Evolutionary conservation across 805 yeast genomes (phyloP), one percentile per base, ranked within the genome.

Genomic region (Trichomonascus vanleenenianus): DNA sequence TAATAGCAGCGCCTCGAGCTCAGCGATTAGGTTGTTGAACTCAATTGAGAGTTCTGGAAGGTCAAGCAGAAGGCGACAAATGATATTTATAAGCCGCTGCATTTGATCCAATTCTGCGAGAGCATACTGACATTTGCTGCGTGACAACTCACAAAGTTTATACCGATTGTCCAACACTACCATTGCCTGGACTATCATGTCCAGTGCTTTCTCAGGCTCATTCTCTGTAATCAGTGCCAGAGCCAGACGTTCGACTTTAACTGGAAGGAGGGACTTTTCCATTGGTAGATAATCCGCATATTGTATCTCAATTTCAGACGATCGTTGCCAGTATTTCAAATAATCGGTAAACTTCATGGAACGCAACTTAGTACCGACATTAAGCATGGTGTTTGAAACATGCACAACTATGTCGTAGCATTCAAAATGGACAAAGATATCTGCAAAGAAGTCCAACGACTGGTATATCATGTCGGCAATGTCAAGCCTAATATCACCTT

Each of bases 361-460:
- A n/a, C 42, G 47, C 10, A 39, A 11, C 19, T 32, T 33, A n/a
- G 39, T 31, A 4, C 47, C 47, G 16, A 15, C n/a, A 30, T 39
- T 44, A 4, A 44, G 32, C 20, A 44, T 10, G 5, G 43, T 32
- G 39, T 44, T 40, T 9, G 47, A 44, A 18, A 44, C 31, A n/a
- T 32, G 34, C 7, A 37, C 20, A 3, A 43, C 14, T 3, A 37
- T n/a, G 16, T 37, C 41, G 25, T 22, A 37, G 41, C 30, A 25
- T 12, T 35, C 16, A 22, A 30, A 37, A 6, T 40, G 19, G n/a
- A 4, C 15, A 31, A 40, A 40, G 3, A 40, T 15, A 11, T 3
- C 30, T 3, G 7, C 15, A 19, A 40, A 40, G 2, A 11, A 11
- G 14, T 18, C 35, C 16, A 16, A 31, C 3, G 31, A 5, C 12